Base-by-base conservation (phyloP, 495 filamentous ascomycete genomes). In the Xylona heveae region DNA sequence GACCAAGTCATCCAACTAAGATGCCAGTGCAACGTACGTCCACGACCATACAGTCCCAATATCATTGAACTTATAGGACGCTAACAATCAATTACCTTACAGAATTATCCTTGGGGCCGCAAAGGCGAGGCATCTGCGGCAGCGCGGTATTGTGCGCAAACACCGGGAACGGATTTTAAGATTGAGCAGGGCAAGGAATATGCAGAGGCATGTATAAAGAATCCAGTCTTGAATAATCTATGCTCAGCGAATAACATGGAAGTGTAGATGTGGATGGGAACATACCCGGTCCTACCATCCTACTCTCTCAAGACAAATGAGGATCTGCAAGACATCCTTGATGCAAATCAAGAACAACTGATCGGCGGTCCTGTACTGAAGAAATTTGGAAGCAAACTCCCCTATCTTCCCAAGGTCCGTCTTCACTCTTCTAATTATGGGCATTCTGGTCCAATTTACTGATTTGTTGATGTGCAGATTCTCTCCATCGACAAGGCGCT, bases 401-500 rank as follows among this genome's bases (percentile, higher is more conserved):
- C 76, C 0, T 88, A 71, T 40, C 53, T 88, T 0, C 74, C 78
- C 5, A 85, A 84, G 51, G 68, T 68, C 47, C 17, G 30, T 33
- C 17, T 28, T 15, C 13, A 12, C 22, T 12, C 13, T 1, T 20
- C 12, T 19, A 30, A 18, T 10, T 10, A 19, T 21, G 6, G 7
- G 10, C 10, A 17, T 26, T 18, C 14, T 32, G 24, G 18, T 21
- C 14, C 13, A 18, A 10, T 22, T 20, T 26, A 25, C 15, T 7
- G 6, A 19, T 9, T n/a, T n/a, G n/a, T n/a, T n/a, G n/a, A n/a
- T n/a, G n/a, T 25, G 27, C 37, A 72, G 60, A 72, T 85, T 28
- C 56, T 83, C 2, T 84, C 75, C 5, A 78, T 84, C 38, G 56
- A 59, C 36, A 80, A 83, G 51, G 77, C 79, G 0, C 64, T 88